A percentile compares a stretch with the other conserved stretches of the same genome.
Conservation (phyloP, 176 grass and related monocot genomes). For the Juncus inflexus region DNA sequence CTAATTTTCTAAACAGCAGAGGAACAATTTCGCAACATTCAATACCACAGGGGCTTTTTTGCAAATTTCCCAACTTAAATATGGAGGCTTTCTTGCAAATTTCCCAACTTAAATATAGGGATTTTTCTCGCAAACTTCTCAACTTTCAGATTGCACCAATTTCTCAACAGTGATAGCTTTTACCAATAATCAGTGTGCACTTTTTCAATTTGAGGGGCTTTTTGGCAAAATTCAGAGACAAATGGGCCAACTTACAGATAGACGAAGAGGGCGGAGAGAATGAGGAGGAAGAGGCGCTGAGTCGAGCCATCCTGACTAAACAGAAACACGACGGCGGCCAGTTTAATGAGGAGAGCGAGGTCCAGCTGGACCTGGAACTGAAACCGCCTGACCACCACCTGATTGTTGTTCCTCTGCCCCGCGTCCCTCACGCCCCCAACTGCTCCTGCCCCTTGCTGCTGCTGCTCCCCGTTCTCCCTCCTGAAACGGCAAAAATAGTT, state of each 20-base stretch:
- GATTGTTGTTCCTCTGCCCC: slow-evolving; percentile 53
- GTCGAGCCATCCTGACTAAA: slow-evolving; percentile 84
- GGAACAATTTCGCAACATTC: too few relatives aligned
- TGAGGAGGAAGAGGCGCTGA: slow-evolving; percentile 76
- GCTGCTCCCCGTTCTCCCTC: slow-evolving; percentile 49
- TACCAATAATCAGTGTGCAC: too few relatives aligned
- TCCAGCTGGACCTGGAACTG: slow-evolving; percentile 91
- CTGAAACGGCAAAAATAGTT: slow-evolving; percentile 37
- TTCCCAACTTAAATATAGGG: not conserved
- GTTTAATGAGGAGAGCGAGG: slow-evolving; percentile 74
- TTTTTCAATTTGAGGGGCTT: too few relatives aligned
- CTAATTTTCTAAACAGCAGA: too few relatives aligned
- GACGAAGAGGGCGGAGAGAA: slow-evolving; percentile 67
- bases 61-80: not conserved
- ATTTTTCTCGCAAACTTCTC: not conserved
- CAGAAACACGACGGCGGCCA: slow-evolving; percentile 83
- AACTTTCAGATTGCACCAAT: too few relatives aligned
- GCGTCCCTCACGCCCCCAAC: slow-evolving; percentile 36
- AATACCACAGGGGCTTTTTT: too few relatives aligned
- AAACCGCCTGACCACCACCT: slow-evolving; percentile 85
- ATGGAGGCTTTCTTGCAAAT: too few relatives aligned
- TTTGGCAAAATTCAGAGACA: too few relatives aligned
- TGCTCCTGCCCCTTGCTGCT: slow-evolving; percentile 14
- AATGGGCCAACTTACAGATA: slow-evolving; percentile 56
- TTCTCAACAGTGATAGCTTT: too few relatives aligned